Evolutionary conservation across 2,329 filamentous ascomycete genomes (phyloP), one percentile per base, ranked within the genome.

Genomic region (Ceratocystis ficicola): DNA sequence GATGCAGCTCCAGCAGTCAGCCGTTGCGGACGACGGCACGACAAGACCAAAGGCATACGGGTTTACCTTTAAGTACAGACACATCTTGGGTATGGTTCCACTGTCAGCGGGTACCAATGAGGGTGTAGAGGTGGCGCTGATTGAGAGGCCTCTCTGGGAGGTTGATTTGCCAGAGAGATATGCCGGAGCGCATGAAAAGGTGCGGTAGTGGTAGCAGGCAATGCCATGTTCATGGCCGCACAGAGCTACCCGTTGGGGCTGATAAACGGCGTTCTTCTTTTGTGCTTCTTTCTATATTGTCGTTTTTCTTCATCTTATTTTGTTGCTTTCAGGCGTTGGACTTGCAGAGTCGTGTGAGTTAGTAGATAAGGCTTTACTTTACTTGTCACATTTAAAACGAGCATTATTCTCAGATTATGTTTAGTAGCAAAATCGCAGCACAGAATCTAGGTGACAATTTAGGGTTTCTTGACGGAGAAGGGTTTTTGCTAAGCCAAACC

Each of bases 51-150:
- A 70, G 68, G 76, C 75, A 68, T 82, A 78, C 77, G 97, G 91
- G 90, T 84, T 86, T 73, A 95, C 92, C 4, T 91, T 88, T 80
- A 95, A 95, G 75, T 99, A 97, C 76, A 83, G 92, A 67, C 89
- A 92, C n/a, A 91, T 99, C 70, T 79, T 99, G 68, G 94, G 92
- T 65, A 76, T 86, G 46, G 80, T 84, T 44, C 77, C 79, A 55
- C 75, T 81, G 69, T 71, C 69, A 20, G 71, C 71, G 36, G 73
- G 72, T 64, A 70, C 69, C 22, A 74, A 76, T 30, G 73, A 73
- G 70, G 68, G 75, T 70, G 75, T 88, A 3, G 94, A 99, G 76
- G 88, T 96, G 60, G 92, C 90, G 1, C 78, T 97, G 63, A 85
- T 97, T 15, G 93, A 97, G 78, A 80, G 92, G 71, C 92, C 93